These are phyloP conservation scores for Kluyveromyces wickerhamii DNA, from an alignment of 805 yeast species.

Conservation along the genomic window DNA sequence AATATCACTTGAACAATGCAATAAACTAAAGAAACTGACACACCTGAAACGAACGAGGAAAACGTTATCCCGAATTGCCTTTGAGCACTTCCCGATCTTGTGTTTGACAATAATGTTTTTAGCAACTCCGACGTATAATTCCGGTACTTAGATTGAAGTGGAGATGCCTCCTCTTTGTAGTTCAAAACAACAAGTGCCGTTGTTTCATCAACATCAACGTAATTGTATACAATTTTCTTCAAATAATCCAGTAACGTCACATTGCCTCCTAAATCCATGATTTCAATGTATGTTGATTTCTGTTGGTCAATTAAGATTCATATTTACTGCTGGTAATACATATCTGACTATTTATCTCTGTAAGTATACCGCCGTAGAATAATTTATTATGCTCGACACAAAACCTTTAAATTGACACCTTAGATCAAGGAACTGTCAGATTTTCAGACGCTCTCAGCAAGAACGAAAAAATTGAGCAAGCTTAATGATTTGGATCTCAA, in stretches of 20 bases:
- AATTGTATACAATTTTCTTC: conserved; percentile 10
- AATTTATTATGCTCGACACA: too few relatives aligned
- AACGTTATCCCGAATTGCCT: conserved; percentile 50
- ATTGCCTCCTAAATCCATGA: background rate
- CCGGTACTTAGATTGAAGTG: conserved; percentile 8
- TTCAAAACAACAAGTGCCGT: conserved; percentile 14
- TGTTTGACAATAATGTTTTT: conserved; percentile 37
- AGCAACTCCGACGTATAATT: conserved; percentile 13
- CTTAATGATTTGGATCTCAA: too few relatives aligned
- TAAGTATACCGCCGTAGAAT: too few relatives aligned
- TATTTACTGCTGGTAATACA: too few relatives aligned
- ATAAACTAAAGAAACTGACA: conserved; percentile 44
- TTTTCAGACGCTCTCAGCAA: too few relatives aligned
- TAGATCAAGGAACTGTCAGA: too few relatives aligned
- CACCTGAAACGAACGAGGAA: conserved; percentile 45
- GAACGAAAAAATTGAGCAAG: too few relatives aligned
- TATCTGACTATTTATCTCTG: too few relatives aligned
- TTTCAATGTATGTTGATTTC: too few relatives aligned
- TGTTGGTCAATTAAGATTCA: too few relatives aligned
- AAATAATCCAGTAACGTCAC: conserved; percentile 1
- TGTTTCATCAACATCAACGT: conserved; percentile 13
- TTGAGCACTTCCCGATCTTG: conserved; percentile 55
- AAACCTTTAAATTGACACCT: too few relatives aligned
- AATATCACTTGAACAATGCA: conserved; percentile 44
- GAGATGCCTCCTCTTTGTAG: conserved; percentile 5